A percentile compares a stretch with the other conserved stretches of the same genome.
phyloP scores from a whole-genome alignment of 2,329 filamentous ascomycete species.

The Pseudogymnoascus sp. region DNA sequence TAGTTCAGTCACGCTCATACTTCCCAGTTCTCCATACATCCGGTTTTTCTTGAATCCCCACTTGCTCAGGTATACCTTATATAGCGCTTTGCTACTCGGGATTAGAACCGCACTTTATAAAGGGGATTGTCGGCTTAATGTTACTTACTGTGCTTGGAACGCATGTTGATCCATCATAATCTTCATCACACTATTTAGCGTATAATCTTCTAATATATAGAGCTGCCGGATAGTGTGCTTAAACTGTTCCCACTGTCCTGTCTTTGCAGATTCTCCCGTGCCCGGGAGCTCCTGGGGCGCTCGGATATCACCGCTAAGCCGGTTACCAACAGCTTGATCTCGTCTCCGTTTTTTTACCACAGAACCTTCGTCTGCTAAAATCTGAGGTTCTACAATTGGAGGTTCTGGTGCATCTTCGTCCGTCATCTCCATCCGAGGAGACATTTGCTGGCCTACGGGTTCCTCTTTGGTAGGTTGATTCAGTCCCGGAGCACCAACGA shows the following conservation, averaged over 20 bases:
- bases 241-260: background rate
- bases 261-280: background rate
- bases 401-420: background rate
- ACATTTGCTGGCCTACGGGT: background rate
- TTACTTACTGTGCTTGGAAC: background rate
- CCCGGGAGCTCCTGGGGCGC: background rate
- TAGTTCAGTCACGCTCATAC: background rate
- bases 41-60: background rate
- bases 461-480: background rate
- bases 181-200: background rate
- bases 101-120: background rate
- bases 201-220: background rate
- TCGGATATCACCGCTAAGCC: background rate
- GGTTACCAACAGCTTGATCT: background rate
- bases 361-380: background rate
- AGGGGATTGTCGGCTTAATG: background rate
- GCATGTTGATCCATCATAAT: background rate
- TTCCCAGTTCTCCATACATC: background rate
- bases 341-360: background rate
- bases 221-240: background rate
- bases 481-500: background rate
- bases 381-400: background rate
- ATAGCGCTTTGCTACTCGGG: background rate
- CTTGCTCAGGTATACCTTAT: background rate
- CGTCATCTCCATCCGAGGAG: background rate